Evolutionary conservation across 352 stramenopile genomes (phyloP).

Genomic region (Aphanomyces euteiches): DNA sequence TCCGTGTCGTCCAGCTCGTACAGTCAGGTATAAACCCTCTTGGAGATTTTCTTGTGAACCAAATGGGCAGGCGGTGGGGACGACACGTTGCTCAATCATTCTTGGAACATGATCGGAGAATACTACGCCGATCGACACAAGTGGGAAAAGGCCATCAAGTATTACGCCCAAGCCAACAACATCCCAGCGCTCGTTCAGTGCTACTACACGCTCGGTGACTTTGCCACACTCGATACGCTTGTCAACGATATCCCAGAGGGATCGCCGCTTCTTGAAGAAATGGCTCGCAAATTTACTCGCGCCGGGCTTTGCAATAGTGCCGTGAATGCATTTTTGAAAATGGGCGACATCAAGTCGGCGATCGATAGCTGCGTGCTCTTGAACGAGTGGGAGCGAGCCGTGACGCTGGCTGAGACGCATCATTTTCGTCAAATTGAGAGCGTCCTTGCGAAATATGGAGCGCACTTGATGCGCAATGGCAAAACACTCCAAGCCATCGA

Average conservation of each 20-base stretch:
- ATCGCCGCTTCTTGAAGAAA: slow-evolving; percentile 71
- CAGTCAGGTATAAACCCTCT: slow-evolving; percentile 42
- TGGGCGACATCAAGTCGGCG: slow-evolving; percentile 87
- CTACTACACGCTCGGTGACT: slow-evolving; percentile 89
- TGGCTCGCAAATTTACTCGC: slow-evolving; percentile 85
- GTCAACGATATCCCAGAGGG: slow-evolving; percentile 81
- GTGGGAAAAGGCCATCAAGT: slow-evolving; percentile 91
- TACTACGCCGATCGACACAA: slow-evolving; percentile 89
- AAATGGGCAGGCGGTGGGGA: slow-evolving; percentile 45
- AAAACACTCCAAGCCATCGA: slow-evolving; percentile 89
- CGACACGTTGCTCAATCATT: slow-evolving; percentile 73
- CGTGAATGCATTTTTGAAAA: slow-evolving; percentile 83
- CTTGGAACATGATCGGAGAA: slow-evolving; percentile 88
- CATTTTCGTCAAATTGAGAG: slow-evolving; percentile 94
- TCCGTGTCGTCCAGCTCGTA: slow-evolving; percentile 83
- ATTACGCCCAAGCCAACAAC: slow-evolving; percentile 84
- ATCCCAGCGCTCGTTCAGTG: slow-evolving; percentile 74
- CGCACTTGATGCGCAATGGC: slow-evolving; percentile 75
- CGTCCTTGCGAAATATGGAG: slow-evolving; percentile 87
- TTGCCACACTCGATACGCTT: slow-evolving; percentile 80
- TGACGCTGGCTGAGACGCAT: slow-evolving; percentile 87
- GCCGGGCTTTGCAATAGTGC: slow-evolving; percentile 79
- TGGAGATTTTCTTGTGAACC: background rate
- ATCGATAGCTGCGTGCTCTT: slow-evolving; percentile 91
- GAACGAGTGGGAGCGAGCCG: slow-evolving; percentile 90